Evolutionary conservation across 2,329 filamentous ascomycete genomes (phyloP).

Genomic region (Fusarium phyllophilum): DNA sequence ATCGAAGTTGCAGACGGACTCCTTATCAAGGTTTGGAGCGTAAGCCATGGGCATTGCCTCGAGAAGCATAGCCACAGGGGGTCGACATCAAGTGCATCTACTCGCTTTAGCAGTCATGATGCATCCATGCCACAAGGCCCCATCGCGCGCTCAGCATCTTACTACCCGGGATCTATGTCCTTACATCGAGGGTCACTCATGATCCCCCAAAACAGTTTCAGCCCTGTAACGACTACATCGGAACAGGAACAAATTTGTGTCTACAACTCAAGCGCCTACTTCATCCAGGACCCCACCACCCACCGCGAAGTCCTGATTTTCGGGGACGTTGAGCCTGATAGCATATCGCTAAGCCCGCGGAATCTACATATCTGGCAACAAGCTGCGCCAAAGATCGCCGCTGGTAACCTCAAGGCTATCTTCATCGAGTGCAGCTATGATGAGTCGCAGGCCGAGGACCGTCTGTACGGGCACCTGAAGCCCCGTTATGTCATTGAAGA

Average conservation of each 20-base stretch:
- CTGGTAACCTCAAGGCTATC: constrained; percentile 78
- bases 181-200: constrained; percentile 42
- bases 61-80: constrained; percentile 76
- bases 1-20: constrained; percentile 88
- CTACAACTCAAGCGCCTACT: constrained; percentile 91
- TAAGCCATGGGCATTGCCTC: constrained; percentile 91
- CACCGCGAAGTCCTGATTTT: constrained; percentile 88
- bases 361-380: constrained; percentile 88
- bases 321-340: constrained; percentile 94
- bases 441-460: constrained; percentile 78
- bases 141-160: constrained; percentile 42
- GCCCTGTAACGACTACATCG: constrained; percentile 37
- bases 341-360: constrained; percentile 80
- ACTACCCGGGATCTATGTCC: constrained; percentile 30
- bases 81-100: constrained; percentile 59
- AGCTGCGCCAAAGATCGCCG: constrained; percentile 84
- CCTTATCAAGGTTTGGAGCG: constrained; percentile 85
- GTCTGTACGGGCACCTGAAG: constrained; percentile 88
- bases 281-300: constrained; percentile 80
- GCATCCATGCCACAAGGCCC: constrained; percentile 47
- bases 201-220: constrained; percentile 47
- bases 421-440: constrained; percentile 98
- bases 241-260: constrained; percentile 69
- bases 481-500: constrained; percentile 86
- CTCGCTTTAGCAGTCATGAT: constrained; percentile 62